Percentiles rank a stretch among this genome's conserved stretches.
Evolutionary conservation across 1,284 basidiomycete species (phyloP).

Genomic region (Pulveroboletus sp.): DNA sequence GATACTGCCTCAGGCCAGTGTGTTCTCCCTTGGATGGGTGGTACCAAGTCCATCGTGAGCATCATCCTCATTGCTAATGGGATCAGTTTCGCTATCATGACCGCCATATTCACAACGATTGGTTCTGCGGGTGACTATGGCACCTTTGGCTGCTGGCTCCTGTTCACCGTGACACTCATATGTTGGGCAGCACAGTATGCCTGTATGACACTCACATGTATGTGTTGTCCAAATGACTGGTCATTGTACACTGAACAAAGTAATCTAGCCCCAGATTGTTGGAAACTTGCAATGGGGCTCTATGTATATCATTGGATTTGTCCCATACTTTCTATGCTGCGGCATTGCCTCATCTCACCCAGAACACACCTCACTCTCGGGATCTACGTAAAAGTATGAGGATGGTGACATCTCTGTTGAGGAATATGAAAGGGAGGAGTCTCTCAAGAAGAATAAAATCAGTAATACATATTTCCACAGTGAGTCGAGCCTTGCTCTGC

Average conservation of each 20-base stretch:
- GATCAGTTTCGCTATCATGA: constrained; percentile 77
- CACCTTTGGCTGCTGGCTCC: constrained; percentile 72
- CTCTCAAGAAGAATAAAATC: constrained; percentile 79
- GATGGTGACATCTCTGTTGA: constrained; percentile 54
- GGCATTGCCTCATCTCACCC: constrained; percentile 76
- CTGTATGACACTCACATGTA: constrained; percentile 68
- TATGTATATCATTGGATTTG: constrained; percentile 85
- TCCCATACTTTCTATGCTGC: constrained; percentile 80
- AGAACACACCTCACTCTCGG: constrained; percentile 71
- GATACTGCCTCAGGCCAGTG: constrained; percentile 59
- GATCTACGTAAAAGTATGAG: constrained; percentile 55
- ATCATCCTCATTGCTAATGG: constrained; percentile 75
- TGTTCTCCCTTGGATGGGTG: constrained; percentile 68
- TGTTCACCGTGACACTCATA: constrained; percentile 66
- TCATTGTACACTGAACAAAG: background rate
- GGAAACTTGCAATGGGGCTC: constrained; percentile 72
- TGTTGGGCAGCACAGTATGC: constrained; percentile 81
- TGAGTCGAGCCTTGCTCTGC: constrained; percentile 34
- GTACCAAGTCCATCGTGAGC: constrained; percentile 69
- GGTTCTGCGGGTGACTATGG: constrained; percentile 83
- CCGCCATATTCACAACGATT: constrained; percentile 75
- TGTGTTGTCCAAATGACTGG: constrained; percentile 14
- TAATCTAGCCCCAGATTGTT: constrained; percentile 54
- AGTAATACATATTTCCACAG: constrained; percentile 86
- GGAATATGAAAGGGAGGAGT: constrained; percentile 73